Evolutionary conservation across 306 rosid genomes (phyloP).

Genomic region (Cucumis cinereus): DNA sequence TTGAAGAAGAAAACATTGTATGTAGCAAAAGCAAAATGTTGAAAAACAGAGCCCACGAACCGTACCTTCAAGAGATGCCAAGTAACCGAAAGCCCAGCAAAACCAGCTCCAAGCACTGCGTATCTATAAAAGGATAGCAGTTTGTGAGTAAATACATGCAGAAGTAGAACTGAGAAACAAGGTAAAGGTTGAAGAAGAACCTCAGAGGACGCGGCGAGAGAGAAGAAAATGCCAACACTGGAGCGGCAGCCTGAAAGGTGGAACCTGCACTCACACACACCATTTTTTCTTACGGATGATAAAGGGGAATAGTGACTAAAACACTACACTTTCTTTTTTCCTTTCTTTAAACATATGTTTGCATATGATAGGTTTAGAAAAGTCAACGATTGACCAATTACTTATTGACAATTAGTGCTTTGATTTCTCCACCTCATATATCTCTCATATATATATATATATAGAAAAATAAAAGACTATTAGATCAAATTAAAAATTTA

Average conservation of each 20-base stretch:
- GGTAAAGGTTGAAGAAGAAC: constrained; percentile 12
- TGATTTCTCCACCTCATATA: too few species aligned
- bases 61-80: constrained; percentile 64
- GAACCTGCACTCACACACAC: not conserved
- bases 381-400: too few species aligned
- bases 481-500: too few species aligned
- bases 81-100: constrained; percentile 78
- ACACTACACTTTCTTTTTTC: too few species aligned
- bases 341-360: too few species aligned
- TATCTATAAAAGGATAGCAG: constrained; percentile 21
- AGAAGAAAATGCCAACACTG: constrained; percentile 17
- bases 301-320: too few species aligned
- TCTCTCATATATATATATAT: too few species aligned
- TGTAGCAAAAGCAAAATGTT: not conserved
- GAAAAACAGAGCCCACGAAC: not conserved
- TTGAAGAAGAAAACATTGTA: not conserved
- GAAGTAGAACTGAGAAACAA: not conserved
- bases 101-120: constrained; percentile 97
- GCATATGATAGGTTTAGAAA: too few species aligned
- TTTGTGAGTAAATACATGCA: not conserved
- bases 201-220: constrained; percentile 40
- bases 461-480: too few species aligned
- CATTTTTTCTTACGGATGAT: not conserved
- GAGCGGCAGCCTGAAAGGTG: constrained; percentile 7
- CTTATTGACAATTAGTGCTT: too few species aligned